A percentile compares a stretch with the other conserved stretches of the same genome.
These are phyloP conservation scores for Leucocoprinus sp. DNA, from an alignment of 768 basidiomycete genomes.

Conservation along the genomic window DNA sequence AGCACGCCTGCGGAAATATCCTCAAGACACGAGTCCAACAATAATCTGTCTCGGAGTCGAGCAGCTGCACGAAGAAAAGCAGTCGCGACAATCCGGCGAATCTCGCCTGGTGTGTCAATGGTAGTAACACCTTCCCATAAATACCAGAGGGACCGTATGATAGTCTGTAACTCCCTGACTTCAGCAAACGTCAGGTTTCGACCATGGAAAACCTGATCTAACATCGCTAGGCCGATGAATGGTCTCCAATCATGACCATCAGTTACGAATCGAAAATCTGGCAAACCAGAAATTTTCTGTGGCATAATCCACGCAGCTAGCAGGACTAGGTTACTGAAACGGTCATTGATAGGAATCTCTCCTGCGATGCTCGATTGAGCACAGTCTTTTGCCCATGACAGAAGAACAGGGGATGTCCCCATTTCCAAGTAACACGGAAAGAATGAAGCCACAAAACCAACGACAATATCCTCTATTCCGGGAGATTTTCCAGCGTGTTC, in stretches of 20 bases:
- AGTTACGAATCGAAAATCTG: not conserved
- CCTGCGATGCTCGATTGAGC: not conserved
- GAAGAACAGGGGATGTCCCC: not conserved
- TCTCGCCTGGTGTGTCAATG: slow-evolving; percentile 12
- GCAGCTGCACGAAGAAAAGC: slow-evolving; percentile 40
- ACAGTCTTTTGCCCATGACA: not conserved
- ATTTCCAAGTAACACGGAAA: not conserved
- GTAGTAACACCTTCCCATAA: slow-evolving; percentile 26
- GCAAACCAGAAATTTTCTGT: not conserved
- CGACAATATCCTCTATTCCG: slow-evolving; percentile 1
- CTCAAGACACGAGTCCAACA: slow-evolving; percentile 29
- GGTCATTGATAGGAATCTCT: not conserved
- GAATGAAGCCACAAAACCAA: slow-evolving; percentile 1
- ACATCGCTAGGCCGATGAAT: slow-evolving; percentile 30
- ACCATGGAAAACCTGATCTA: slow-evolving; percentile 24
- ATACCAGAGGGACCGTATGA: slow-evolving; percentile 30
- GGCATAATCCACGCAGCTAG: not conserved
- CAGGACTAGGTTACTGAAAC: slow-evolving; percentile 7
- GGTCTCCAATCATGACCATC: slow-evolving; percentile 29
- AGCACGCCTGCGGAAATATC: slow-evolving; percentile 23
- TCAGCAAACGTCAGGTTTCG: slow-evolving; percentile 1
- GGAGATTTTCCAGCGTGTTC: no score
- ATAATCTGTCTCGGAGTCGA: slow-evolving; percentile 25
- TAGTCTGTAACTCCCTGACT: slow-evolving; percentile 16
- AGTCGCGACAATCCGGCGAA: slow-evolving; percentile 30